A percentile compares a stretch with the other conserved stretches of the same genome.
Conservation (phyloP, 2,329 filamentous ascomycete genomes). For the Fonsecaea erecta region DNA sequence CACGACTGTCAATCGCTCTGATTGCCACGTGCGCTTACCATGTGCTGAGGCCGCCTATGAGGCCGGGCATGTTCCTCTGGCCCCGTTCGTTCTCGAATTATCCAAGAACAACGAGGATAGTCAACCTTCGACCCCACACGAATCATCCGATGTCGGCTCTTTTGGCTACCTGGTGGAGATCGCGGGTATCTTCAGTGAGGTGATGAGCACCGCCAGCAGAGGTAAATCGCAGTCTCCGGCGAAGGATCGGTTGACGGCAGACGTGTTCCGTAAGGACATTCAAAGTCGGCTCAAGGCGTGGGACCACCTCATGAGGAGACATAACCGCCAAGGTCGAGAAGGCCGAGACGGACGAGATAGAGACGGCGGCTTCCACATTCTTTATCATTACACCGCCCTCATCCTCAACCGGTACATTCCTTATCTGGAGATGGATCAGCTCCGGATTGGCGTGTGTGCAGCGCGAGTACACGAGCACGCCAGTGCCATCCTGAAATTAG, state of each 20-base stretch:
- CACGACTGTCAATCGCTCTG: conserved; percentile 64
- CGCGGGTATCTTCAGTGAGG: conserved; percentile 34
- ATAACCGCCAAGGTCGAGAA: neutral
- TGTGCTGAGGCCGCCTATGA: conserved; percentile 67
- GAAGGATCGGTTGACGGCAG: conserved; percentile 9
- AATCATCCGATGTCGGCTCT: conserved; percentile 18
- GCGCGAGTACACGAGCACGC: conserved; percentile 30
- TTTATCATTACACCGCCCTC: conserved; percentile 35
- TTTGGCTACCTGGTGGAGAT: conserved; percentile 34
- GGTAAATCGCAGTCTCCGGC: neutral
- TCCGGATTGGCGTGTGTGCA: conserved; percentile 19
- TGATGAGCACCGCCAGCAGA: conserved; percentile 19
- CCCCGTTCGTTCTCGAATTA: conserved; percentile 49
- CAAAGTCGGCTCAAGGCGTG: conserved; percentile 15
- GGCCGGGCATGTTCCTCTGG: conserved; percentile 59
- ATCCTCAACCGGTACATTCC: conserved; percentile 33
- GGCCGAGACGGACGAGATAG: conserved; percentile 12
- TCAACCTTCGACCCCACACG: neutral
- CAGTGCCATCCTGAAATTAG: conserved; percentile 24
- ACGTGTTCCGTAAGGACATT: conserved; percentile 15
- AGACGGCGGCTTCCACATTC: conserved; percentile 26
- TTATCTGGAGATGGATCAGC: conserved; percentile 19
- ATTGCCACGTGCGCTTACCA: conserved; percentile 70
- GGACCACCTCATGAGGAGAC: conserved; percentile 15
- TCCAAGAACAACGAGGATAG: neutral